Percentiles rank a stretch among this genome's conserved stretches.
These are phyloP conservation scores for Candida silvatica DNA, from an alignment of 805 yeast genomes.

Conservation along the genomic window DNA sequence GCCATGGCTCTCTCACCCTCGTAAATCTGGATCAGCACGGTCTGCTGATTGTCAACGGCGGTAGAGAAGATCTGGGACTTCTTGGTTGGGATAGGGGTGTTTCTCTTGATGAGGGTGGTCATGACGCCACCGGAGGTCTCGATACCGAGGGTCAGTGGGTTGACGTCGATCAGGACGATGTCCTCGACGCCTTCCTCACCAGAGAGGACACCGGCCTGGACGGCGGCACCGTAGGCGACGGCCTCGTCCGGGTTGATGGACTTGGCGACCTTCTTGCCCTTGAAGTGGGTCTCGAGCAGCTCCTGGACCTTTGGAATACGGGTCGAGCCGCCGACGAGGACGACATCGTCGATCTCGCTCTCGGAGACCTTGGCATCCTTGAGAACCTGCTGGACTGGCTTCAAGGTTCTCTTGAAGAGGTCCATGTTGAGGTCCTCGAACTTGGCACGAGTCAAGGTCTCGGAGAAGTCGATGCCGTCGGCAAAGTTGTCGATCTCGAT, in stretches of 20 bases:
- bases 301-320: conserved; percentile 98
- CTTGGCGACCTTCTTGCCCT: conserved; percentile 94
- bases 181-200: conserved; percentile 94
- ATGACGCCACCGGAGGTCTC: conserved; percentile 97
- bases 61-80: conserved; percentile 94
- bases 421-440: conserved; percentile 94
- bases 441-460: conserved; percentile 94
- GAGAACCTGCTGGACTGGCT: conserved; percentile 93
- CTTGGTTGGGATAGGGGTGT: conserved; percentile 92
- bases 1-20: conserved; percentile 97
- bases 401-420: conserved; percentile 87
- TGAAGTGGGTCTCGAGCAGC: conserved; percentile 80
- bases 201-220: conserved; percentile 94
- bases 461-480: conserved; percentile 94
- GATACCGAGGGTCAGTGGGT: conserved; percentile 90
- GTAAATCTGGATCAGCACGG: conserved; percentile 86
- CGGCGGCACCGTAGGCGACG: conserved; percentile 99
- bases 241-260: conserved; percentile 99
- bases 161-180: conserved; percentile 84
- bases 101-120: conserved; percentile 92
- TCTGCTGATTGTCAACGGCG: conserved; percentile 94
- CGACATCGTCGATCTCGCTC: conserved; percentile 88
- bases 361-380: conserved; percentile 87
- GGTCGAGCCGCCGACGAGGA: conserved; percentile 97
- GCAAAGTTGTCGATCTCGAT: conserved; percentile 92